These are phyloP conservation scores for Lumnitzera racemosa DNA, from an alignment of 345 rosid genomes.

Conservation along the genomic window DNA sequence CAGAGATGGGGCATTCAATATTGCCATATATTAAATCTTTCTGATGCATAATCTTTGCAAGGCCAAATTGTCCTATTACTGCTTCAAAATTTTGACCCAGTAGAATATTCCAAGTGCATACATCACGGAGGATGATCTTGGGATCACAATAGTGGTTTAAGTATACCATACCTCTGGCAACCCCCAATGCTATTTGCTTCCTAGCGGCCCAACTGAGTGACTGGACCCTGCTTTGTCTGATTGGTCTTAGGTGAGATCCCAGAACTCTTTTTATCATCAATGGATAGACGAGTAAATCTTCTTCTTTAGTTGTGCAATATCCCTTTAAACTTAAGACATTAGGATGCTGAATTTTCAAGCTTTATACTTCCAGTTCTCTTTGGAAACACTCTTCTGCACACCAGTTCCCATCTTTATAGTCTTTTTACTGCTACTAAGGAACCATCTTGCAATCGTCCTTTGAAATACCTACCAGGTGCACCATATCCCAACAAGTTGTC, in stretches of 20 bases:
- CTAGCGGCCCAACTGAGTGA: constrained; percentile 3
- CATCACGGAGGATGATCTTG: no score
- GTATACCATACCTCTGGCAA: no score
- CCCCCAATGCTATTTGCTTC: no score
- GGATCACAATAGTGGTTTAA: no score
- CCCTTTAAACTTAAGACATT: constrained; percentile 5
- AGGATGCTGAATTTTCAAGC: constrained; percentile 1
- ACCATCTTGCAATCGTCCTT: constrained; percentile 5
- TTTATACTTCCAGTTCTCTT: constrained; percentile 1
- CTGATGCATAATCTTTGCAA: no score
- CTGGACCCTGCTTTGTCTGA: neutral
- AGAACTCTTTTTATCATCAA: neutral
- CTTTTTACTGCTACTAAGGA: constrained; percentile 3
- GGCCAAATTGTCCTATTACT: no score
- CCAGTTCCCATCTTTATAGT: neutral
- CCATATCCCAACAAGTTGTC: neutral
- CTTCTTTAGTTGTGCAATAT: constrained; percentile 1
- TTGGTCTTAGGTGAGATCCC: neutral
- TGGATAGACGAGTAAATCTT: constrained; percentile 7
- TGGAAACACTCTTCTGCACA: neutral
- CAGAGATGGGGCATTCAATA: no score
- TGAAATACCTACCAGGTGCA: neutral
- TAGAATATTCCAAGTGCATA: no score
- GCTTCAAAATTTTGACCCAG: no score
- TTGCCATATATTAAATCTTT: no score